A percentile compares a stretch with the other conserved stretches of the same genome.
Conservation (phyloP, 352 stramenopile genomes). For the Pythium vanterpoolii region DNA sequence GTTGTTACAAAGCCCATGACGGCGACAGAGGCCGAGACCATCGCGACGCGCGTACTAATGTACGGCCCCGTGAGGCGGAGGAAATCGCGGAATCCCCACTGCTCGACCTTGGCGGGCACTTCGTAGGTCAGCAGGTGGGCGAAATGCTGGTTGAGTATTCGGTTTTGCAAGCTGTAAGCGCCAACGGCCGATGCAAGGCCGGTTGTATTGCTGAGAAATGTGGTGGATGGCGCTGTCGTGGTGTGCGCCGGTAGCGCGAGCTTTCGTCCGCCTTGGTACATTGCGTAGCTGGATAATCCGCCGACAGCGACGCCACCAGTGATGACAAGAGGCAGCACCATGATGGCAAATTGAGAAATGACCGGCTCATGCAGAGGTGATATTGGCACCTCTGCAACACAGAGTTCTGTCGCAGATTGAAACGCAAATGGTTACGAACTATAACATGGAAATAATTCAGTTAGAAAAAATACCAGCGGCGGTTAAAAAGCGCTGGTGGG, state of each 20-base stretch:
- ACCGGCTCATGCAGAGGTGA: neutral
- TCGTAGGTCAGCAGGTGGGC: constrained; percentile 67
- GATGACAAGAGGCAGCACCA: constrained; percentile 74
- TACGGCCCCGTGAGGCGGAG: constrained; percentile 57
- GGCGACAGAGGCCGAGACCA: constrained; percentile 64
- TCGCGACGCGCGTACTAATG: constrained; percentile 50
- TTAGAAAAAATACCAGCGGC: too few relatives aligned
- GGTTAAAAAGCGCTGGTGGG: constrained; percentile 27
- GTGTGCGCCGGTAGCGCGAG: constrained; percentile 36
- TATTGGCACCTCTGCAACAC: neutral
- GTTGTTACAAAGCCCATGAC: constrained; percentile 69
- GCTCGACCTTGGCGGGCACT: constrained; percentile 60
- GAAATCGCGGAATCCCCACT: constrained; percentile 71
- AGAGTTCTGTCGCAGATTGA: neutral
- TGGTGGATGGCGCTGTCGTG: constrained; percentile 39
- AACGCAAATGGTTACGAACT: neutral
- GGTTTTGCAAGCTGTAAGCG: constrained; percentile 51
- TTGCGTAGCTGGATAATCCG: constrained; percentile 50
- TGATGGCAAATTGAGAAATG: constrained; percentile 11
- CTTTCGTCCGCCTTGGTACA: constrained; percentile 59
- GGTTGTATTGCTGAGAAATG: constrained; percentile 30
- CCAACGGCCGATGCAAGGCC: constrained; percentile 33
- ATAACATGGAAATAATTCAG: neutral
- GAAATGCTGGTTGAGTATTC: constrained; percentile 53
- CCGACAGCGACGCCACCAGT: constrained; percentile 42